phyloP scores from a whole-genome alignment of 2,329 filamentous ascomycete genomes.

The Cytospora paraplurivora region DNA sequence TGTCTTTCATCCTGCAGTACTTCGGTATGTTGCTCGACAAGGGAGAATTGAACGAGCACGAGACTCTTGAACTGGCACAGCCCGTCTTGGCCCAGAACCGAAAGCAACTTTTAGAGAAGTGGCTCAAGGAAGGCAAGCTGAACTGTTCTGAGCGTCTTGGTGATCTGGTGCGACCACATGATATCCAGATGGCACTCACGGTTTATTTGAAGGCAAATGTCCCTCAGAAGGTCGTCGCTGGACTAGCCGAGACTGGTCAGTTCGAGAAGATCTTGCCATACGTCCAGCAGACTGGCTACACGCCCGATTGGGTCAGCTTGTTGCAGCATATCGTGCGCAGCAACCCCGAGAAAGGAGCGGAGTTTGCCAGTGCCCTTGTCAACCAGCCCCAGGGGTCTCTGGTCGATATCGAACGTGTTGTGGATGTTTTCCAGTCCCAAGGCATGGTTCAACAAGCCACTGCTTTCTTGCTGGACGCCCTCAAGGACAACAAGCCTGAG shows the following conservation, averaged over 20 bases:
- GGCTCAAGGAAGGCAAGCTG: constrained; percentile 94
- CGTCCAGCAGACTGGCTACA: constrained; percentile 79
- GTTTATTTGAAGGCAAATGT: constrained; percentile 92
- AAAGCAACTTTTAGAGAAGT: constrained; percentile 96
- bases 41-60: constrained; percentile 86
- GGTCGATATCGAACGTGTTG: constrained; percentile 90
- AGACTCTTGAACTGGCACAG: constrained; percentile 89
- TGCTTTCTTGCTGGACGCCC: constrained; percentile 92
- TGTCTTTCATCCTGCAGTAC: constrained; percentile 95
- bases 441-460: constrained; percentile 98
- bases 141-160: constrained; percentile 95
- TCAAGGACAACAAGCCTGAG: constrained; percentile 93
- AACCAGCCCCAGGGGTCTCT: constrained; percentile 86
- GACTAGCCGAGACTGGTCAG: constrained; percentile 91
- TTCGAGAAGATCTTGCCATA: constrained; percentile 97
- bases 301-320: constrained; percentile 91
- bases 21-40: constrained; percentile 98
- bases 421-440: constrained; percentile 97
- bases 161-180: constrained; percentile 88
- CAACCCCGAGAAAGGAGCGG: constrained; percentile 89
- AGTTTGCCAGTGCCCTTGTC: constrained; percentile 90
- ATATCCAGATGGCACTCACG: constrained; percentile 80
- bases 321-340: constrained; percentile 90
- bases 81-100: constrained; percentile 92
- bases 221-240: constrained; percentile 91